These are phyloP conservation scores for Sordaria brevicollis DNA, from an alignment of 495 filamentous ascomycete genomes.

Conservation along the genomic window DNA sequence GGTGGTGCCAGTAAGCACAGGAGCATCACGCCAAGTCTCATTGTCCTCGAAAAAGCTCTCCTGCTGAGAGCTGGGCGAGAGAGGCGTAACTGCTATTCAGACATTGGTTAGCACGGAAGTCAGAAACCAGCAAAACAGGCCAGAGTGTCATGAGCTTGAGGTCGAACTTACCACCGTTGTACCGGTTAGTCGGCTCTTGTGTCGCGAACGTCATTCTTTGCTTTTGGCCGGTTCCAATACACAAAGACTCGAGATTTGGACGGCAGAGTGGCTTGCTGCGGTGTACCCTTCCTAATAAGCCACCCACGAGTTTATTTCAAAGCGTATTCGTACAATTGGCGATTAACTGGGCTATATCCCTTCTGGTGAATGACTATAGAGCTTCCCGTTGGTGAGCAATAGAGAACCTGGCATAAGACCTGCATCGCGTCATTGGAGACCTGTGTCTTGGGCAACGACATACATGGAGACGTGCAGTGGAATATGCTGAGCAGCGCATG, in stretches of 20 bases:
- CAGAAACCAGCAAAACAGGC: background rate
- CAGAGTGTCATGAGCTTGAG: background rate
- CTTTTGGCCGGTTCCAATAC: background rate
- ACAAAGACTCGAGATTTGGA: background rate
- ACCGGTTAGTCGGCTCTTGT: background rate
- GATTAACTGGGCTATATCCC: background rate
- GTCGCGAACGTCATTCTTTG: background rate
- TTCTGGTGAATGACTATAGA: background rate
- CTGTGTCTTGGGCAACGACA: background rate
- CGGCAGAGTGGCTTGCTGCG: background rate
- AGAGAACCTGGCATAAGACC: background rate
- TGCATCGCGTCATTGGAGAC: background rate
- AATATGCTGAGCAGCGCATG: constrained; percentile 59
- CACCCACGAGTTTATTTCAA: background rate
- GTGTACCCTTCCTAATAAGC: background rate
- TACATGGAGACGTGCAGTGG: constrained; percentile 3
- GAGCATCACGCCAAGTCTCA: constrained; percentile 55
- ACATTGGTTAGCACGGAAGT: background rate
- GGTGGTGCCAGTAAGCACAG: constrained; percentile 51
- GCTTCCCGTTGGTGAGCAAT: background rate
- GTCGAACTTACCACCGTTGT: background rate
- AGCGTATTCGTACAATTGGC: background rate
- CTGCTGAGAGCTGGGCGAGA: constrained; percentile 1
- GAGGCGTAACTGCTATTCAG: background rate
- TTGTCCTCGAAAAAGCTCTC: constrained; percentile 37